Conservation (phyloP, 2,329 filamentous ascomycete species). For the Aspergillus sp. region DNA sequence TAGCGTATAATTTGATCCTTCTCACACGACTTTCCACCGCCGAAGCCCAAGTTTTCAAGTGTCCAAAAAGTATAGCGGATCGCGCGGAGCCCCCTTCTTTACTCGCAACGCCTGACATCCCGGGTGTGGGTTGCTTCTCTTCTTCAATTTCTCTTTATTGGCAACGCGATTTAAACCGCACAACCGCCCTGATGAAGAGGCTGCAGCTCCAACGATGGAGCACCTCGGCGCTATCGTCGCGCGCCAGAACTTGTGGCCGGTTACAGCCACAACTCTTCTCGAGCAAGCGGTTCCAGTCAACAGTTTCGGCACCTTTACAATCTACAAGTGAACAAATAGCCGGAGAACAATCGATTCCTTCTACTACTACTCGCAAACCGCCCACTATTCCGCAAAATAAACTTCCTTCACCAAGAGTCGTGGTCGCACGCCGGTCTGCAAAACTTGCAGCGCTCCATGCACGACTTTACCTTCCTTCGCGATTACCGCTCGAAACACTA, state of each 20-base stretch:
- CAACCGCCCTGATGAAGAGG: conserved; percentile 48
- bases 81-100: conserved; percentile 10
- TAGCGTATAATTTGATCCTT: conserved; percentile 25
- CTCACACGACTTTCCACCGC: conserved; percentile 31
- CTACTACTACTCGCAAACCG: conserved; percentile 24
- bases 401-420: conserved; percentile 70
- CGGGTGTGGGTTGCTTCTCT: conserved; percentile 14
- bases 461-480: conserved; percentile 76
- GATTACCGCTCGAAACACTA: conserved; percentile 81
- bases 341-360: conserved; percentile 24
- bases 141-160: conserved; percentile 3
- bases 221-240: conserved; percentile 50
- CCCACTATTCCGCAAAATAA: conserved; percentile 38
- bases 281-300: conserved; percentile 43
- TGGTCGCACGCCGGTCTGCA: conserved; percentile 68
- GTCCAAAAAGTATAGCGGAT: conserved; percentile 21
- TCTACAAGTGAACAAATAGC: conserved; percentile 27
- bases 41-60: conserved; percentile 39
- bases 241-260: conserved; percentile 42
- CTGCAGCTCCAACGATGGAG: conserved; percentile 54
- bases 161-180: conserved; percentile 1
- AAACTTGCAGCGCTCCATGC: conserved; percentile 93
- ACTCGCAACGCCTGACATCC: conserved; percentile 14
- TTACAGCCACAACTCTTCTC: conserved; percentile 38
- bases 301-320: conserved; percentile 32